Evolutionary conservation across 2,329 filamentous ascomycete genomes (phyloP).

Genomic region (Clarireedia hainanense): DNA sequence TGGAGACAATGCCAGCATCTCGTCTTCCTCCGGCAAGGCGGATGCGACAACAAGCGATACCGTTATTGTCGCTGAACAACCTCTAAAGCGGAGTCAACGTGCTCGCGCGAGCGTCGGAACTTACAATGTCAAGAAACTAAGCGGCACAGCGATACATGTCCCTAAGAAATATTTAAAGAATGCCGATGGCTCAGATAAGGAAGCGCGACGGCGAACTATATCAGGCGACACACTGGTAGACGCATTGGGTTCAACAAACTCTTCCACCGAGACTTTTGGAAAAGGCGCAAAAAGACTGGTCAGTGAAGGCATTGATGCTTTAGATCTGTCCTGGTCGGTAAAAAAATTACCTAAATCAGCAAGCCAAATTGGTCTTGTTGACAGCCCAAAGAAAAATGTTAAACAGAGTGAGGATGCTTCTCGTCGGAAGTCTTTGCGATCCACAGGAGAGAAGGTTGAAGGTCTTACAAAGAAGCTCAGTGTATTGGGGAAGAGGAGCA

Average conservation of each 20-base stretch:
- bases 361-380: conserved; percentile 19
- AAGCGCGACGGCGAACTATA: conserved; percentile 37
- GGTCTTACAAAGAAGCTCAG: conserved; percentile 40
- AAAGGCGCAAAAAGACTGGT: conserved; percentile 26
- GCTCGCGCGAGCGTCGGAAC: conserved; percentile 47
- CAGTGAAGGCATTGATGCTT: conserved; percentile 38
- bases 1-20: conserved; percentile 52
- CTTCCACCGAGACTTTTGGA: conserved; percentile 18
- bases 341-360: conserved; percentile 32
- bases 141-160: conserved; percentile 52
- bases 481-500: conserved; percentile 52
- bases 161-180: conserved; percentile 37
- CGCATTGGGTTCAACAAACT: conserved; percentile 27
- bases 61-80: conserved; percentile 6
- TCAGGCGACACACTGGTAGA: conserved; percentile 32
- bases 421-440: conserved; percentile 34
- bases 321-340: conserved; percentile 38
- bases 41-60: conserved; percentile 14
- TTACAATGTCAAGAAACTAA: conserved; percentile 59
- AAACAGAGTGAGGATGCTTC: conserved; percentile 24
- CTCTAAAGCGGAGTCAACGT: conserved; percentile 44
- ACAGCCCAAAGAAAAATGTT: conserved; percentile 25
- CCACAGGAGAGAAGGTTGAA: conserved; percentile 36
- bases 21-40: conserved; percentile 35
- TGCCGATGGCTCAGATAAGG: conserved; percentile 6